phyloP scores from a whole-genome alignment of 2,329 filamentous ascomycete genomes.

The Gnomoniopsis sp. region DNA sequence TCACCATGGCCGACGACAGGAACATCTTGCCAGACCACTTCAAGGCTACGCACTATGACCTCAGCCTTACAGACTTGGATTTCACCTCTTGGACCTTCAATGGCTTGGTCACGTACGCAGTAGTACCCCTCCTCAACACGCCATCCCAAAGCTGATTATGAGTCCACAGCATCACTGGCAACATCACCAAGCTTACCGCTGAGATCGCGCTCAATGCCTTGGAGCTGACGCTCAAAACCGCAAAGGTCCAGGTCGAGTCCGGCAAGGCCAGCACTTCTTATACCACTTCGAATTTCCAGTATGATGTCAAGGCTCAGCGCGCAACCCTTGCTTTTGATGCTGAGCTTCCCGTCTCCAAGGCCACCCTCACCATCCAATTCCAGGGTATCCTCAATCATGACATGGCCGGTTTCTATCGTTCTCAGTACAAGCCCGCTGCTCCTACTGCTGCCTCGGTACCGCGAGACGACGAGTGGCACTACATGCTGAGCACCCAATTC shows the following conservation, averaged over 20 bases:
- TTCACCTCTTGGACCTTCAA: constrained; percentile 74
- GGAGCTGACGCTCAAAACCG: constrained; percentile 71
- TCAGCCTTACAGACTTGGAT: constrained; percentile 79
- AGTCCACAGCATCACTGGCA: constrained; percentile 62
- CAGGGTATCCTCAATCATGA: constrained; percentile 82
- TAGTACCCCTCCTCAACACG: neutral
- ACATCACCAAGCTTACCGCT: constrained; percentile 68
- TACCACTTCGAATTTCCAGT: constrained; percentile 66
- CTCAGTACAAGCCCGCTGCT: constrained; percentile 75
- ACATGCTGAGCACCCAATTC: constrained; percentile 94
- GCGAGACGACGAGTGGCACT: constrained; percentile 63
- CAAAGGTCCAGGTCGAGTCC: constrained; percentile 57
- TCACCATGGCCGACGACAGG: constrained; percentile 51
- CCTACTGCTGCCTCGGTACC: constrained; percentile 74
- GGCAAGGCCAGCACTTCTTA: constrained; percentile 54
- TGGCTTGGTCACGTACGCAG: constrained; percentile 65
- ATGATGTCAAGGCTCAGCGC: constrained; percentile 81
- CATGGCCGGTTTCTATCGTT: constrained; percentile 94
- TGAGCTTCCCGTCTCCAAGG: constrained; percentile 66
- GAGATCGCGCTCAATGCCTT: constrained; percentile 82
- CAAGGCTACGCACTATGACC: constrained; percentile 80
- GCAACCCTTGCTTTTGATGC: constrained; percentile 71
- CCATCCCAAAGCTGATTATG: neutral
- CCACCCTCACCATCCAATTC: constrained; percentile 60
- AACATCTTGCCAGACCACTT: constrained; percentile 62